Conservation (phyloP, 176 grass and related monocot genomes). For the Paspalum vaginatum region DNA sequence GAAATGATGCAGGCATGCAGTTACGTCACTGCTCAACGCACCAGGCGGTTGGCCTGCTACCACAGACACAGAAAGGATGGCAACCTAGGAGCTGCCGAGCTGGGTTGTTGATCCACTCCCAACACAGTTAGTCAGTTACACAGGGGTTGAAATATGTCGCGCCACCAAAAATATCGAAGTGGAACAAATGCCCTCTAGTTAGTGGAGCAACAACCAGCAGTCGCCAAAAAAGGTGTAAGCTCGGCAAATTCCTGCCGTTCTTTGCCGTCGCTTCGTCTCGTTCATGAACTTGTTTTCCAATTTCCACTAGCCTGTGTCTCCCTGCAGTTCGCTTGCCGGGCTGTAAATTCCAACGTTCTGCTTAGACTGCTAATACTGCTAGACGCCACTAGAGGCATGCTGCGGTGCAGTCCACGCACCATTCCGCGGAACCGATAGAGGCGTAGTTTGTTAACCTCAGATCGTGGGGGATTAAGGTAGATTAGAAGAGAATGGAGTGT, state of each 20-base stretch:
- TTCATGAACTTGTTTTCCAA: neutral
- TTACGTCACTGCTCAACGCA: too few relatives aligned
- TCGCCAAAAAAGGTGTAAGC: neutral
- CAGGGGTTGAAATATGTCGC: neutral
- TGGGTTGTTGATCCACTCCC: too few relatives aligned
- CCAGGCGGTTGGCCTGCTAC: too few relatives aligned
- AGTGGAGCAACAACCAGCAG: slow-evolving; percentile 7
- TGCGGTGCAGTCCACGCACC: too few relatives aligned
- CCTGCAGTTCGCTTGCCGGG: neutral
- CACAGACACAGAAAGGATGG: too few relatives aligned
- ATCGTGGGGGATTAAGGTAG: too few relatives aligned
- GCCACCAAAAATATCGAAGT: neutral
- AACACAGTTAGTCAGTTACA: too few relatives aligned
- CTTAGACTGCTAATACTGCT: neutral
- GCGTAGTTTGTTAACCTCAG: too few relatives aligned
- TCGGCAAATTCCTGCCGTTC: slow-evolving; percentile 6
- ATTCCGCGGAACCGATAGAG: too few relatives aligned
- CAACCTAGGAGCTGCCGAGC: too few relatives aligned
- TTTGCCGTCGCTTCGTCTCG: neutral
- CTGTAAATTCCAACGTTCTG: neutral
- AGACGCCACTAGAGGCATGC: neutral
- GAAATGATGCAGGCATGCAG: too few relatives aligned
- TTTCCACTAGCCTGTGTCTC: slow-evolving; percentile 11
- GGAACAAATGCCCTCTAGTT: slow-evolving; percentile 7
- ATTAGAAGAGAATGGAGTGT: too few relatives aligned